Base-by-base conservation (phyloP, 108 stramenopile genomes). In the Cyclotella baltica region DNA sequence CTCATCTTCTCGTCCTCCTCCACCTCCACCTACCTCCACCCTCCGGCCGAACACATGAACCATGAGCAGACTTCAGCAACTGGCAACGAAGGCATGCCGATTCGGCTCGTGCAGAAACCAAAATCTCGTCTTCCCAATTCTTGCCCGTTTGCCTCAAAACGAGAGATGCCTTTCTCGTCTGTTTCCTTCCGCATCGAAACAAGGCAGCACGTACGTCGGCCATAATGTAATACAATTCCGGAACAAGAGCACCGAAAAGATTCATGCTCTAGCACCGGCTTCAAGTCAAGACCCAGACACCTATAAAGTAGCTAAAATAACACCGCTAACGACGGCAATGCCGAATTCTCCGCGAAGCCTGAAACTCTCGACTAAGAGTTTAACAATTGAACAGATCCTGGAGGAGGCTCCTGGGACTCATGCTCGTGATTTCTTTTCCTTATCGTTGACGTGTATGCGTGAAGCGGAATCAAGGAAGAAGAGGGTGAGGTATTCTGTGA, bases 351-450 rank as follows among this genome's bases (percentile, higher is more conserved):
- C 27, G 25, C 43, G 18, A 62, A 68, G 47, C 20, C n/a, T 52
- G 51, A 76, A 76, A 61, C 62, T 83, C 5, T 38, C 34, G 3
- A 20, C 50, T 16, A 71, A 65, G 51, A 71, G 63, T 34, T 34
- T 81, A 5, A 57, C 37, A 20, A 70, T 86, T 16, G 55, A 83
- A 38, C 88, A 90, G 57, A 88, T 93, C 38, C 72, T 92, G 43
- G 73, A 80, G 46, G 78, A 86, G 33, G 78, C 89, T 47, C 71
- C 81, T 0, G 81, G 69, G 9, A 89, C 91, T 20, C 84, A 87
- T 47, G 88, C 93, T 1, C 86, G 95, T 20, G 95, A 96, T 80
- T 83, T 94, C 63, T 90, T 96, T 20, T 86, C 89, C 6, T 65
- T 96, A 11, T 62, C 87, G n/a, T 63, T 93, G 34, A 86, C 88